phyloP scores from a whole-genome alignment of 768 basidiomycete genomes.

The Mycena metata region DNA sequence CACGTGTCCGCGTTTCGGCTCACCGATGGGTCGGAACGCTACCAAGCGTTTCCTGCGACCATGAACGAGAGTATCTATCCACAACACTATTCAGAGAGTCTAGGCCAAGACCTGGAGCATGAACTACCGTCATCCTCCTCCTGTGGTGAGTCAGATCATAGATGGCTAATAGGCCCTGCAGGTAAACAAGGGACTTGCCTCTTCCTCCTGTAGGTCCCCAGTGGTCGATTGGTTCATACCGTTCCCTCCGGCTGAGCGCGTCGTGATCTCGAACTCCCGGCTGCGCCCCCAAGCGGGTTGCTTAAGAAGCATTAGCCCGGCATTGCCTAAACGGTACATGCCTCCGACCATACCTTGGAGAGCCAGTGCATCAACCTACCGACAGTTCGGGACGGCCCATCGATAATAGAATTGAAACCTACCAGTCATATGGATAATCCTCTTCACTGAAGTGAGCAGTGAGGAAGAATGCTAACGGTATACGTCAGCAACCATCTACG shows the following conservation, averaged over 20 bases:
- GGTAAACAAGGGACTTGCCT: slow-evolving; percentile 34
- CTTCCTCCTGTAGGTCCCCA: slow-evolving; percentile 86
- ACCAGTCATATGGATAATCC: slow-evolving; percentile 92
- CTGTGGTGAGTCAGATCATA: too few relatives aligned
- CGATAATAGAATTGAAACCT: slow-evolving; percentile 39
- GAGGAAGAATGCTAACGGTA: slow-evolving; percentile 79
- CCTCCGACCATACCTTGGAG: slow-evolving; percentile 68
- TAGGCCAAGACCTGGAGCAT: too few relatives aligned
- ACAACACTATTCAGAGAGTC: too few relatives aligned
- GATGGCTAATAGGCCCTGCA: too few relatives aligned
- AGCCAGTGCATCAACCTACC: slow-evolving; percentile 93
- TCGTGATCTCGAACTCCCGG: slow-evolving; percentile 91
- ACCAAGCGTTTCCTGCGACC: slow-evolving; percentile 84
- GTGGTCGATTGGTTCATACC: slow-evolving; percentile 76
- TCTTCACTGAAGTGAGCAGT: slow-evolving; percentile 92
- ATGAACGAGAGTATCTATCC: slow-evolving; percentile 60
- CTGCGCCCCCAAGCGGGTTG: slow-evolving; percentile 93
- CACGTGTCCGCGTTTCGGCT: slow-evolving; percentile 38
- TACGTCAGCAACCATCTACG: slow-evolving; percentile 8
- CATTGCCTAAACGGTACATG: slow-evolving; percentile 19
- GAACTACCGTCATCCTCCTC: slow-evolving; percentile 59
- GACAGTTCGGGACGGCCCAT: slow-evolving; percentile 19
- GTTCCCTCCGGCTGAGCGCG: slow-evolving; percentile 75
- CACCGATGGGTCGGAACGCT: slow-evolving; percentile 87
- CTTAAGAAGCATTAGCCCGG: slow-evolving; percentile 53